Percentiles rank a stretch among this genome's conserved stretches.
Conservation (phyloP, 352 stramenopile genomes). For the Thraustotheca clavata region DNA sequence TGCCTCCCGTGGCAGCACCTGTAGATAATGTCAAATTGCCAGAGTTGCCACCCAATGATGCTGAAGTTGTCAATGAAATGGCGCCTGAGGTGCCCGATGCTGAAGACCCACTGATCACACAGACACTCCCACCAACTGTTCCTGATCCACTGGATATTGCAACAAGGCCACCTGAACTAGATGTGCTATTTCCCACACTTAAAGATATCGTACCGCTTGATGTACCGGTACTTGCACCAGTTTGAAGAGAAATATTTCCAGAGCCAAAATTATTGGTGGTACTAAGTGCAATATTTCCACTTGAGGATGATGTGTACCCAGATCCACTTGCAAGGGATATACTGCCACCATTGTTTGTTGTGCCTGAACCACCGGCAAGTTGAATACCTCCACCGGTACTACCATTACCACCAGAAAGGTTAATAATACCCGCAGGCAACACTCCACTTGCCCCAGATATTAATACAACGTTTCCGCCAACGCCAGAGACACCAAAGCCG, state of each 20-base stretch:
- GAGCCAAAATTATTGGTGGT: background rate
- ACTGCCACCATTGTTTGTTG: background rate
- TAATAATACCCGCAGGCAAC: constrained; percentile 26
- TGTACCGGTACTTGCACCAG: constrained; percentile 22
- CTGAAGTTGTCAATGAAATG: constrained; percentile 38
- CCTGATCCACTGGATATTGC: background rate
- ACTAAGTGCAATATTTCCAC: background rate
- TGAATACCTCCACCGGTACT: constrained; percentile 32
- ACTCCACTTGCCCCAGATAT: constrained; percentile 25
- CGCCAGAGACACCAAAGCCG: constrained; percentile 30
- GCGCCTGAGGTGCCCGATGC: constrained; percentile 39
- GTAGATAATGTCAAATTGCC: constrained; percentile 33
- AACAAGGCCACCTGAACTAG: constrained; percentile 11
- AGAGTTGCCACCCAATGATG: constrained; percentile 43
- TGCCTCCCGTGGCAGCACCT: constrained; percentile 39
- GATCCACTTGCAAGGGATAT: background rate
- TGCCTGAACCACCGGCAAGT: constrained; percentile 21
- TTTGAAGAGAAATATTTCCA: background rate
- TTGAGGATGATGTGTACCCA: background rate
- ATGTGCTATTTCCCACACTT: constrained; percentile 35
- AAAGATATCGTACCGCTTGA: constrained; percentile 47
- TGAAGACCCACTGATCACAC: constrained; percentile 55
- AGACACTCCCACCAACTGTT: constrained; percentile 40
- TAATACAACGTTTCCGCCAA: constrained; percentile 35
- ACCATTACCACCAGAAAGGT: constrained; percentile 27